phyloP scores from a whole-genome alignment of 179 eudicot genomes.

The Heliamphora pulchella region DNA sequence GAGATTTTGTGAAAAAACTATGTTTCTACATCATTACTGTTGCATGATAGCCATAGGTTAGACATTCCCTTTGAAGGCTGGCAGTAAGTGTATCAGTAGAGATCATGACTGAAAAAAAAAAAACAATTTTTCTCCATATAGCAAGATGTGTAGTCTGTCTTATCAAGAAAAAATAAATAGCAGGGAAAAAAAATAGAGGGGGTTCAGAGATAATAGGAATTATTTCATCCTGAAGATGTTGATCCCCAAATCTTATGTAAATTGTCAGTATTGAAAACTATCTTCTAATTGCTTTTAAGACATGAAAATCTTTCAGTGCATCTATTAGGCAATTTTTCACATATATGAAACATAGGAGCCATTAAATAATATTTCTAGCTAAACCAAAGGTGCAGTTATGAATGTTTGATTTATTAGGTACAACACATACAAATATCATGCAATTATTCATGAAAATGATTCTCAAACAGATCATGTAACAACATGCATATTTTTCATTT shows the following conservation, averaged over 20 bases:
- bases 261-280: too few species aligned
- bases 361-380: too few species aligned
- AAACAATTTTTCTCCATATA: not conserved
- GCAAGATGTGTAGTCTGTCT: not conserved
- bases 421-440: not conserved
- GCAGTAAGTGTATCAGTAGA: not conserved
- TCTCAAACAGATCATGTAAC: not conserved
- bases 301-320: not conserved
- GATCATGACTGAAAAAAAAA: too few species aligned
- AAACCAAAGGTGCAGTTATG: not conserved
- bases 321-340: not conserved
- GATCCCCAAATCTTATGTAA: too few species aligned
- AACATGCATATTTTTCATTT: not conserved
- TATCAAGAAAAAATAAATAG: not conserved
- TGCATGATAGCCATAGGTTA: not conserved
- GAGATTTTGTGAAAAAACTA: not conserved
- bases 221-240: too few species aligned
- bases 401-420: too few species aligned
- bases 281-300: not conserved
- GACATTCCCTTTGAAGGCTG: not conserved
- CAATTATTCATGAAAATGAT: not conserved
- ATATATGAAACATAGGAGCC: not conserved
- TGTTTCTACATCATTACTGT: not conserved
- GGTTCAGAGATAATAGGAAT: not conserved
- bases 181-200: not conserved